A percentile compares a stretch with the other conserved stretches of the same genome.
phyloP scores from a whole-genome alignment of 345 rosid genomes.

The Populus alba region DNA sequence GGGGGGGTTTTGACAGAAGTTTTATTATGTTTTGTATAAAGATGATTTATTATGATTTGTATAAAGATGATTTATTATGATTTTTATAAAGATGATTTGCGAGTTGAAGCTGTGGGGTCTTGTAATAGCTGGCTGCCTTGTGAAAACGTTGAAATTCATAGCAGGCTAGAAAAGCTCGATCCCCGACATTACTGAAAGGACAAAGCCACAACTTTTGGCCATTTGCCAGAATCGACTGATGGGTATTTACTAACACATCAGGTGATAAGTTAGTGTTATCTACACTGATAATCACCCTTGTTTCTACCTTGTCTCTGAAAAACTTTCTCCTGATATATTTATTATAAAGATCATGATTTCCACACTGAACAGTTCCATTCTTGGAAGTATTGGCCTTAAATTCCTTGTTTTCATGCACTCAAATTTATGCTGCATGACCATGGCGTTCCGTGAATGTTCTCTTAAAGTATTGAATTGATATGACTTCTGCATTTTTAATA shows the following conservation, averaged over 20 bases:
- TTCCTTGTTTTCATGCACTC: no score
- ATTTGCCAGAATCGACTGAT: background rate
- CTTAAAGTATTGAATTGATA: no score
- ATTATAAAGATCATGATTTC: no score
- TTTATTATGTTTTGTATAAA: background rate
- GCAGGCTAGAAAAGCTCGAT: background rate
- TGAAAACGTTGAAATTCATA: constrained; percentile 10
- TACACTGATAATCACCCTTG: background rate
- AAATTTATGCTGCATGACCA: no score
- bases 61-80: background rate
- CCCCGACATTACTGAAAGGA: background rate
- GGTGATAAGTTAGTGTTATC: background rate
- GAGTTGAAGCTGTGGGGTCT: background rate
- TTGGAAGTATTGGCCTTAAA: no score
- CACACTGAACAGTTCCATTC: no score
- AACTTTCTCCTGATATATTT: background rate
- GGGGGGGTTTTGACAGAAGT: background rate
- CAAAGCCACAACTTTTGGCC: background rate
- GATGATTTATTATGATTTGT: background rate
- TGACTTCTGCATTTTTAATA: no score
- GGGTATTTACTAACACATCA: background rate
- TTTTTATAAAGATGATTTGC: background rate
- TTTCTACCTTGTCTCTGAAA: background rate
- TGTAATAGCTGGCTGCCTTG: constrained; percentile 14
- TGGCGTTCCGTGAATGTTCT: no score